These are phyloP conservation scores for Letharia columbiana DNA, from an alignment of 495 filamentous ascomycete species.

Conservation along the genomic window DNA sequence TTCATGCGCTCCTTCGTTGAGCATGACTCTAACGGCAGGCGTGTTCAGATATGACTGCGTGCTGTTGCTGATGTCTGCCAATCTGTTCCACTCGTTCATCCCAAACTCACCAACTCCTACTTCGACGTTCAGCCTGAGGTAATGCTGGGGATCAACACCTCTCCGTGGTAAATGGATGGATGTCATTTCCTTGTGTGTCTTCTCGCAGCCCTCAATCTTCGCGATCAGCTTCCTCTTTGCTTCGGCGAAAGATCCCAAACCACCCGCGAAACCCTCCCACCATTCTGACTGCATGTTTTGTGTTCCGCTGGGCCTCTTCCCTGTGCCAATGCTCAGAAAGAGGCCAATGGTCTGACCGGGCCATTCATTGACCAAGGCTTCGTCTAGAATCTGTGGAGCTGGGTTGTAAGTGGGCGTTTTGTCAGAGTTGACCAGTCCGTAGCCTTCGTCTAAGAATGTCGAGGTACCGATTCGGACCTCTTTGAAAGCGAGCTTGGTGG, in stretches of 20 bases:
- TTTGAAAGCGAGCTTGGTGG: slow-evolving; percentile 90
- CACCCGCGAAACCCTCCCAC: slow-evolving; percentile 86
- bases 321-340: slow-evolving; percentile 86
- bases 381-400: slow-evolving; percentile 73
- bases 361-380: slow-evolving; percentile 88
- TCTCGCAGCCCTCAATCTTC: slow-evolving; percentile 93
- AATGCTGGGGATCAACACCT: slow-evolving; percentile 78
- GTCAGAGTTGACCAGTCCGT: slow-evolving; percentile 39
- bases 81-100: slow-evolving; percentile 95
- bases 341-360: slow-evolving; percentile 83
- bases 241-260: slow-evolving; percentile 76
- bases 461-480: slow-evolving; percentile 90
- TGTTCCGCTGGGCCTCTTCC: slow-evolving; percentile 69
- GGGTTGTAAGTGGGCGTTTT: slow-evolving; percentile 67
- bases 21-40: slow-evolving; percentile 64
- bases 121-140: slow-evolving; percentile 95
- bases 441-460: slow-evolving; percentile 86
- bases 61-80: slow-evolving; percentile 87
- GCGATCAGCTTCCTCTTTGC: slow-evolving; percentile 71
- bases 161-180: slow-evolving; percentile 65
- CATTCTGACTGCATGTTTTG: slow-evolving; percentile 61
- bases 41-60: slow-evolving; percentile 76
- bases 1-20: slow-evolving; percentile 66
- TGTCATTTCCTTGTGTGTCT: slow-evolving; percentile 77
- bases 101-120: slow-evolving; percentile 96